Evolutionary conservation across 495 filamentous ascomycete species (phyloP).

Genomic region (Hypoxylon crocopeplum): DNA sequence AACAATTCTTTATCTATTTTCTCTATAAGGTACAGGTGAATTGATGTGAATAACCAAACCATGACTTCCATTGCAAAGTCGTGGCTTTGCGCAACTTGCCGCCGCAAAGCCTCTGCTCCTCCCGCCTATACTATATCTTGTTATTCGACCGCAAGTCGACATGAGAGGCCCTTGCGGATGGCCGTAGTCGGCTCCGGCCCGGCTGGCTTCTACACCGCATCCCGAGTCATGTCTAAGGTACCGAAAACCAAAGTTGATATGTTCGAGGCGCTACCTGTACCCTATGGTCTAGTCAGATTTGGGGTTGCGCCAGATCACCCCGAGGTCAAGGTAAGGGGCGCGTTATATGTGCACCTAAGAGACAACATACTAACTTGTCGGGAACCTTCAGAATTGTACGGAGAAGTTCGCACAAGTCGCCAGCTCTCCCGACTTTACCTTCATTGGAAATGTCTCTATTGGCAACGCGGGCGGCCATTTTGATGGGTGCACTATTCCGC

Average conservation of each 20-base stretch:
- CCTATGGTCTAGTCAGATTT: conserved; percentile 89
- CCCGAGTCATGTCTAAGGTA: conserved; percentile 78
- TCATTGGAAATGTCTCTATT: conserved; percentile 87
- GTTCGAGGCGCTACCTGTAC: conserved; percentile 93
- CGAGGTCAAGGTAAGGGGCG: conserved; percentile 82
- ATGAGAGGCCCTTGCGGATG: conserved; percentile 69
- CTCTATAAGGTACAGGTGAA: background rate
- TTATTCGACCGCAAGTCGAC: conserved; percentile 39
- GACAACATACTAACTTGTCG: background rate
- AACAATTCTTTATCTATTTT: background rate
- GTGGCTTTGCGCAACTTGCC: conserved; percentile 37
- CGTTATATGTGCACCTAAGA: background rate
- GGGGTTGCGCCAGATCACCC: conserved; percentile 97
- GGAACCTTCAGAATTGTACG: conserved; percentile 78
- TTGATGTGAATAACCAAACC: background rate
- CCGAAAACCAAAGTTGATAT: conserved; percentile 81
- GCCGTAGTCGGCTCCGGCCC: conserved; percentile 95
- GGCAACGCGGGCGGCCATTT: conserved; percentile 60
- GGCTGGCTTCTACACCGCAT: conserved; percentile 94
- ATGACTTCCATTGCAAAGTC: conserved; percentile 34
- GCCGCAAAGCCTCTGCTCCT: conserved; percentile 21
- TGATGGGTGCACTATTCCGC: conserved; percentile 63
- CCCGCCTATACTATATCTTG: conserved; percentile 15
- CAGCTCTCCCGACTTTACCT: conserved; percentile 79
- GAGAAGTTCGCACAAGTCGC: conserved; percentile 92